Percentiles rank a stretch among this genome's conserved stretches.
Conservation (phyloP, 306 rosid species). For the Senna siamea region DNA sequence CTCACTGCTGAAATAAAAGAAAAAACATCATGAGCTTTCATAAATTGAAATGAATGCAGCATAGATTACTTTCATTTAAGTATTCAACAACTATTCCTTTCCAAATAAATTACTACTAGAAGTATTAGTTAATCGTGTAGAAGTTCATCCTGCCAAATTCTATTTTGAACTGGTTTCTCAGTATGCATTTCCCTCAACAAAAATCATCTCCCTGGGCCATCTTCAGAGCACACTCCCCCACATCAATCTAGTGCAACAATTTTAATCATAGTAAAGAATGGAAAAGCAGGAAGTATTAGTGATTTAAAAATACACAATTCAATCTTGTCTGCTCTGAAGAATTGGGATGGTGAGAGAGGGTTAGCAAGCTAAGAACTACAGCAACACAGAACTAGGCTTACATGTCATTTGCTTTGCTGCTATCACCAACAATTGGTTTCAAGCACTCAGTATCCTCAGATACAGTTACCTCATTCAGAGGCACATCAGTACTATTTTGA, state of each 20-base stretch:
- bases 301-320: background rate
- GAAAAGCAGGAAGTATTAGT: background rate
- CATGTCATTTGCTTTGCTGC: slow-evolving; percentile 52
- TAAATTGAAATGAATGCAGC: slow-evolving; percentile 4
- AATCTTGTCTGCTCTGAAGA: background rate
- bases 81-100: slow-evolving; percentile 16
- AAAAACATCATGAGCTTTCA: slow-evolving; percentile 14
- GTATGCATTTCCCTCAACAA: background rate
- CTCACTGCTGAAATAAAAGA: slow-evolving; percentile 50
- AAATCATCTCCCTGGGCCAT: background rate
- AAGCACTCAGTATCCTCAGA: slow-evolving; percentile 46
- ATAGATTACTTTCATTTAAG: background rate
- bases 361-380: slow-evolving; percentile 15
- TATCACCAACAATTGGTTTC: slow-evolving; percentile 51
- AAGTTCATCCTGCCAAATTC: slow-evolving; percentile 13
- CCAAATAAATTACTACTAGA: slow-evolving; percentile 3
- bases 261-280: slow-evolving; percentile 21
- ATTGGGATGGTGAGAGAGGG: background rate
- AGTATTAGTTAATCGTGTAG: slow-evolving; percentile 7
- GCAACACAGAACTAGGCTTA: slow-evolving; percentile 49
- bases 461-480: slow-evolving; percentile 39
- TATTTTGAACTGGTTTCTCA: background rate
- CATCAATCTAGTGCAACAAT: background rate
- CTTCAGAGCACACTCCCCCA: background rate
- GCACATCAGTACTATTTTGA: slow-evolving; percentile 37